Evolutionary conservation across 805 yeast genomes (phyloP).

Genomic region (Candida jianshihensis): DNA sequence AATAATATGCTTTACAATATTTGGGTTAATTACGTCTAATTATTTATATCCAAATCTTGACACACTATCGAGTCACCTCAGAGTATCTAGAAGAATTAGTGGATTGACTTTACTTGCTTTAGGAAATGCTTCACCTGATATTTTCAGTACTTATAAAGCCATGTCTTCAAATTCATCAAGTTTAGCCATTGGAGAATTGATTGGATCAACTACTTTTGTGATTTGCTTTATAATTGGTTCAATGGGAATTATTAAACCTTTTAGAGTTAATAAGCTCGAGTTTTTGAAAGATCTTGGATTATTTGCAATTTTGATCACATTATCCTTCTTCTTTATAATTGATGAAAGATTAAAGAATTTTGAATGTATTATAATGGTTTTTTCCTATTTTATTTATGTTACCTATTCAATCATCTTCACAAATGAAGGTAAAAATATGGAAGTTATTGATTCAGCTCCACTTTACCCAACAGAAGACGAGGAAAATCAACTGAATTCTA

Average conservation of each 20-base stretch:
- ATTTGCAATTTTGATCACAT: constrained; percentile 42
- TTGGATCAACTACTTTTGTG: constrained; percentile 85
- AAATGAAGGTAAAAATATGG: constrained; percentile 32
- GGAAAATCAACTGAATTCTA: background rate
- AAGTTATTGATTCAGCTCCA: constrained; percentile 9
- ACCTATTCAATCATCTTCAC: constrained; percentile 30
- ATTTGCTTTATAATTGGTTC: constrained; percentile 74
- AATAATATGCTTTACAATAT: constrained; percentile 41
- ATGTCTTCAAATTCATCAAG: constrained; percentile 64
- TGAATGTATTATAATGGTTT: constrained; percentile 54
- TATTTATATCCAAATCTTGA: constrained; percentile 74
- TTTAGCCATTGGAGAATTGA: constrained; percentile 82
- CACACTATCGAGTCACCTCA: constrained; percentile 51
- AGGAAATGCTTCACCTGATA: constrained; percentile 92
- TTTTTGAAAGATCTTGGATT: constrained; percentile 59
- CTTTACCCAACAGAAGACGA: constrained; percentile 10
- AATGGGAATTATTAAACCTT: constrained; percentile 65
- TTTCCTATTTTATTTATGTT: constrained; percentile 54
- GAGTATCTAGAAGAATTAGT: constrained; percentile 67
- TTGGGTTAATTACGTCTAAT: constrained; percentile 80
- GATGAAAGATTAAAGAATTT: constrained; percentile 47
- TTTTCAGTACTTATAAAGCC: constrained; percentile 78
- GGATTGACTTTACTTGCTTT: constrained; percentile 85
- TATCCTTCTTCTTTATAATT: constrained; percentile 44
- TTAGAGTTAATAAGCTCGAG: constrained; percentile 41